phyloP scores from a whole-genome alignment of 306 rosid species.

The Mucuna pruriens region DNA sequence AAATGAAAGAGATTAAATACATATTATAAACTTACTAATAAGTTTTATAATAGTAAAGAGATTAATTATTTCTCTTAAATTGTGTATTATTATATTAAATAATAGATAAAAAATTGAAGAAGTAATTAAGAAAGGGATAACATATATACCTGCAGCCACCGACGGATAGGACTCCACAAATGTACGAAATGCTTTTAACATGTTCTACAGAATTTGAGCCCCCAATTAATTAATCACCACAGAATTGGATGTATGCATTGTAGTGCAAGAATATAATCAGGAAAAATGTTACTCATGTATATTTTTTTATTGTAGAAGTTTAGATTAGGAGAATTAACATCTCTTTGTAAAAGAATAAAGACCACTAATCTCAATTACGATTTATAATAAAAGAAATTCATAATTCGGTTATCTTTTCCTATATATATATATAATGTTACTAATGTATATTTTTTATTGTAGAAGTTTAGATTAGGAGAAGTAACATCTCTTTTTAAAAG shows the following conservation, averaged over 20 bases:
- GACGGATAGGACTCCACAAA: slow-evolving; percentile 57
- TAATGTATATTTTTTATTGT: too few species aligned
- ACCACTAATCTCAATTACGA: too few species aligned
- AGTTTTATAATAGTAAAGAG: not conserved
- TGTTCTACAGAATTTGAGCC: slow-evolving; percentile 44
- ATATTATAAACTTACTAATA: not conserved
- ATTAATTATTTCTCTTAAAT: not conserved
- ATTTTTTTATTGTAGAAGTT: too few species aligned
- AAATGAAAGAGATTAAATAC: not conserved
- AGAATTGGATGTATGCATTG: not conserved
- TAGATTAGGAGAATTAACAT: too few species aligned
- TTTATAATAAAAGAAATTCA: too few species aligned
- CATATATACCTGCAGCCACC: slow-evolving; percentile 49
- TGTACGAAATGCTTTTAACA: slow-evolving; percentile 42
- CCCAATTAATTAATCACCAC: not conserved
- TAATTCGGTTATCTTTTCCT: too few species aligned
- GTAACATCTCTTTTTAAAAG: too few species aligned
- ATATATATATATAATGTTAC: too few species aligned
- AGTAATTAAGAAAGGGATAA: not conserved
- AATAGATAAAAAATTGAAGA: not conserved
- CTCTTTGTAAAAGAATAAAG: too few species aligned
- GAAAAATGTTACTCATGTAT: not conserved
- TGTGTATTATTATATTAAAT: not conserved
- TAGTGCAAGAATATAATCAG: not conserved
- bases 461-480: too few species aligned